Evolutionary conservation across 2,329 filamentous ascomycete species (phyloP), one percentile per base, ranked within the genome.

Genomic region (Beauveria scarabaeidicola): DNA sequence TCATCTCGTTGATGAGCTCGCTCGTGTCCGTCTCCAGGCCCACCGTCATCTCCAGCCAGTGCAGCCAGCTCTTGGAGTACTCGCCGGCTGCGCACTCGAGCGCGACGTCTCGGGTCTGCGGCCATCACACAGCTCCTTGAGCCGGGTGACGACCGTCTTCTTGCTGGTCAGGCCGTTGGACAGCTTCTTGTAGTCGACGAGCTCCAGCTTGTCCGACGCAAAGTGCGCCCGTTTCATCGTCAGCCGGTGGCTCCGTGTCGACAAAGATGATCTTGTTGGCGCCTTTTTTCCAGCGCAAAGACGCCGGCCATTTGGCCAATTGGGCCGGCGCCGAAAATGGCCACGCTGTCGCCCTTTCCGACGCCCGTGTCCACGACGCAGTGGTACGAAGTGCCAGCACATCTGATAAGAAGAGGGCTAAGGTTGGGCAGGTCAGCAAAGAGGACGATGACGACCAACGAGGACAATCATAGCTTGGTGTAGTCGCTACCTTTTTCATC

Each of bases 21-120:
- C 85, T 89, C 0, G 90, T 93, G 68, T 96, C 91, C 0, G 90
- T 96, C 76, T 96, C 91, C 38, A 87, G 77, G 0, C 90, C 90
- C 0, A 83, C 38, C 7, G 76, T 68, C 61, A 84, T 77, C 70
- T 86, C 81, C 2, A 84, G 66, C 73, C 81, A 82, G 65, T 85
- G 82, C 62, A 78, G 68, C 80, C 82, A 85, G 2, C 82, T 79
- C 69, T 86, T 86, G 23, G 82, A 73, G 57, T 86, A 86, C 68
- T 85, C 82, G 21, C 82, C 82, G 0, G 82, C 82, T 0, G 77
- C 82, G 63, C 82, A 84, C 69, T 96, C 89, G 8, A 94, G 78
- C 5, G 78, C 79, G 3, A 87, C 86, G 68, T 96, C 90, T 96
- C 90, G 0, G 89, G 88, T 0, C 90, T 90, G 1, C 87, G 83